phyloP scores from a whole-genome alignment of 192 early-diverging fungal genomes.

The Umbelopsis sp. region DNA sequence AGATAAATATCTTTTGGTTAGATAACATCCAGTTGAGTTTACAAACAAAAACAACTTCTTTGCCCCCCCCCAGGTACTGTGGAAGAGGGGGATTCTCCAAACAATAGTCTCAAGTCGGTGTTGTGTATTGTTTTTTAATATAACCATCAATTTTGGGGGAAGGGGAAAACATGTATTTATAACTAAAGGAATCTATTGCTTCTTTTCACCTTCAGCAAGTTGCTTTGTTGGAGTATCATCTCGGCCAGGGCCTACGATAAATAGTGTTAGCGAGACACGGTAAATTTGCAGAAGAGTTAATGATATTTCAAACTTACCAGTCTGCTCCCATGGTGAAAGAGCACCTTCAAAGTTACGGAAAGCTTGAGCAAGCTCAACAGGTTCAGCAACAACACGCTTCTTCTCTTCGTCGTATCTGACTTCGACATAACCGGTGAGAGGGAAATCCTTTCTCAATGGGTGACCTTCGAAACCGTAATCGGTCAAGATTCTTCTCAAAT shows the following conservation, averaged over 20 bases:
- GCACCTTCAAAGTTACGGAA: constrained; percentile 95
- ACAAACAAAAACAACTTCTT: too few relatives aligned
- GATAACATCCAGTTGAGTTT: background rate
- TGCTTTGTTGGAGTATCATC: constrained; percentile 41
- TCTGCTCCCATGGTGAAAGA: constrained; percentile 93
- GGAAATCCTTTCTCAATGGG: constrained; percentile 97
- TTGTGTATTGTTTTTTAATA: constrained; percentile 4
- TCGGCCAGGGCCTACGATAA: constrained; percentile 43
- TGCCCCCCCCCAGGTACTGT: too few relatives aligned
- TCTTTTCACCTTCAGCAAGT: constrained; percentile 21
- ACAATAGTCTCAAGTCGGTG: too few relatives aligned
- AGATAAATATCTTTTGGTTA: background rate
- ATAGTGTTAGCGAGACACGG: too few relatives aligned
- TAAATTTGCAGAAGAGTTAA: too few relatives aligned
- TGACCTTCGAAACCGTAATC: constrained; percentile 99
- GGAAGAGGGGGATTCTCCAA: too few relatives aligned
- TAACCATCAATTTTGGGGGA: constrained; percentile 11
- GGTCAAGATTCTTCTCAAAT: constrained; percentile 94
- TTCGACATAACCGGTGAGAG: constrained; percentile 98
- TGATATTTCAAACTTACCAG: constrained; percentile 47
- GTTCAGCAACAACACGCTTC: constrained; percentile 96
- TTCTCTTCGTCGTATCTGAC: constrained; percentile 98
- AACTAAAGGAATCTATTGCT: constrained; percentile 22
- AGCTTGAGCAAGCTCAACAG: constrained; percentile 93
- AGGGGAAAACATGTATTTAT: constrained; percentile 10